Base-by-base conservation (phyloP, 495 filamentous ascomycete species). In the Penicillium psychrofluorescens region DNA sequence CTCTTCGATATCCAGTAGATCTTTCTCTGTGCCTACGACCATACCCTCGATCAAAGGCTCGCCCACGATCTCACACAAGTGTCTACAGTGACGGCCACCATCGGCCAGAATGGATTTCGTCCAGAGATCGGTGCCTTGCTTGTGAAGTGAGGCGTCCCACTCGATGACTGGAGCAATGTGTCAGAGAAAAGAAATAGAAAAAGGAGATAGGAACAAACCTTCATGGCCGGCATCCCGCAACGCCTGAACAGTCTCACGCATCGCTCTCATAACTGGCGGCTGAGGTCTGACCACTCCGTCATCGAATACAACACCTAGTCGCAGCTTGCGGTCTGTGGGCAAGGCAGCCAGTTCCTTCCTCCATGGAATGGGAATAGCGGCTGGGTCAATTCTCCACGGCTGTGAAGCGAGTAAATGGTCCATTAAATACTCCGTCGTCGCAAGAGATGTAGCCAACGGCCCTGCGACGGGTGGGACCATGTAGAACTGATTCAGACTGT, bases 21-120 rank as follows among this genome's bases (percentile, higher is more conserved):
- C 52, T 8, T 63, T 40, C 29, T 45, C 15, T 6, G 55, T 67
- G 4, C 67, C 67, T 8, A 71, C 67, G 0, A 71, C 41, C 67
- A 71, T 71, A 6, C 67, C 67, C 35, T 65, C 81, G 74, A 59
- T 75, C 48, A 46, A 50, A 32, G 82, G 83, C 42, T 85, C 81
- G 2, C 72, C 75, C 0, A 79, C 78, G 5, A 67, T 44, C 2
- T 71, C 70, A 13, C 77, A 74, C 5, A 69, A 61, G 11, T 59
- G 64, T 0, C 52, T 60, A 30, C 75, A 76, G 22, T 76, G 71
- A 29, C 64, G 62, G 14, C 78, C 80, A 22, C 78, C 81, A 51
- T 85, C 82, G 27, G 64, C 72, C 72, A 67, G 76, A 71, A 49
- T 80, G 55, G 51, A 68, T 58, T 56, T 80, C 51, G 72, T 74